Base-by-base conservation (phyloP, 768 basidiomycete species). In the Amyloporia xantha region DNA sequence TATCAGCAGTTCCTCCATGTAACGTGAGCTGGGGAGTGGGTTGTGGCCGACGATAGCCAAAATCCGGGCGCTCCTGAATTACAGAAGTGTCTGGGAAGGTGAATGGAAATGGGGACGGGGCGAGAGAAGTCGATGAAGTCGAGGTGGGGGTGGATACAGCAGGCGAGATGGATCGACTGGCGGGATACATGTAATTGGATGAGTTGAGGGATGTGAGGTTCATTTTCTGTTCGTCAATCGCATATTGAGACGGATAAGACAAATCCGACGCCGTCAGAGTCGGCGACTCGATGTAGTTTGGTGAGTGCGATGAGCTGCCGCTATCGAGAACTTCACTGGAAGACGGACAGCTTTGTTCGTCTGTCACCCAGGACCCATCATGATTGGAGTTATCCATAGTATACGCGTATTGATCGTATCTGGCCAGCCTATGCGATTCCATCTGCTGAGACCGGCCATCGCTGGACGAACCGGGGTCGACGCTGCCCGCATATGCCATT, bases 131-230 rank as follows among this genome's bases (percentile, higher is more conserved):
- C 37, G 81, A 70, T 51, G 66, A 75, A 35, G 84, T 78, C 24
- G 84, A 78, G 6, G 79, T 71, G 7, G 82, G 76, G 30, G 80
- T 80, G 1, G 86, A 82, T 19, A 76, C 72, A 24, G 77, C 74
- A 33, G 86, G 84, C 5, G 86, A 87, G 55, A 86, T 73, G 15
- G 86, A 85, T 43, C 86, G 81, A 62, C 83, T 86, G 50, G 70
- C 71, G 12, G 81, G 70, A 62, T 81, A 83, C 46, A 78, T 69
- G 59, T 85, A 83, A 12, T 79, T 73, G 10, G 76, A 68, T 23
- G 59, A 55, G 20, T 81, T 76, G 52, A 84, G 62, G 53, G 66
- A 70, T 54, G 69, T 74, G 49, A 81, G 54, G 36, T 72, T 58
- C 21, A 74, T 57, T 60, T 84, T 84, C 57, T 79, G 75, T 47